Evolutionary conservation across 192 early-diverging fungal species (phyloP), one percentile per base, ranked within the genome.

Genomic region (Helicostylum pulchrum): DNA sequence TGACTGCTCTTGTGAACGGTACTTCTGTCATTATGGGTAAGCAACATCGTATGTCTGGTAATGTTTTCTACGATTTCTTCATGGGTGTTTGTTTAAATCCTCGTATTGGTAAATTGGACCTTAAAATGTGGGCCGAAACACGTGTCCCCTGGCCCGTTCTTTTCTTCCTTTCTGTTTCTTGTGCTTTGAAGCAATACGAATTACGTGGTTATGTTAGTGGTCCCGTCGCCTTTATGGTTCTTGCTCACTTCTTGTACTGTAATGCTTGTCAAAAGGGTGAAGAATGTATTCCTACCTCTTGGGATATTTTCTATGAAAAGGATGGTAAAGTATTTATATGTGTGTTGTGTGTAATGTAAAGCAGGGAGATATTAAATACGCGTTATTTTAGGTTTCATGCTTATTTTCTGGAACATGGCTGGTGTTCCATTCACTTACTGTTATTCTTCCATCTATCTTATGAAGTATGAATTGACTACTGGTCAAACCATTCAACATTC

Each of bases 271-370:
- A 68, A 17, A 80, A 80, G 52, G 78, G 78, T 62, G 78, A 80
- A 66, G 78, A 80, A 55, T 80, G 78, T 43, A 80, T 80, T 56
- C 76, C 76, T 42, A 80, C 78, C 1, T 75, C 78, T 9, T 80
- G 78, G 78, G 78, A 80, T 65, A 78, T 80, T 42, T 75, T 77
- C 53, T 80, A 80, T 47, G 78, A 80, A 64, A 85, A 85, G 79
- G 70, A 72, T 65, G 76, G 70, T 74, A 70, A 57, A 68, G 71
- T 49, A 43, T 53, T 26, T 47, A 32, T 53, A 34, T 26, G 26
- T 26, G 2, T 26, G 26, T n/a, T 26, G 26, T 26, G 26, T 26
- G 23, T 46, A 47, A 54, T 15, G 46, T 11, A 31, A 26, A 45
- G 31, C 46, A 21, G 61, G n/a, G 20, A n/a, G n/a, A 45, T 26